Evolutionary conservation across 192 early-diverging fungal species (phyloP), one percentile per base, ranked within the genome.

Genomic region (Backusella morwellensis): DNA sequence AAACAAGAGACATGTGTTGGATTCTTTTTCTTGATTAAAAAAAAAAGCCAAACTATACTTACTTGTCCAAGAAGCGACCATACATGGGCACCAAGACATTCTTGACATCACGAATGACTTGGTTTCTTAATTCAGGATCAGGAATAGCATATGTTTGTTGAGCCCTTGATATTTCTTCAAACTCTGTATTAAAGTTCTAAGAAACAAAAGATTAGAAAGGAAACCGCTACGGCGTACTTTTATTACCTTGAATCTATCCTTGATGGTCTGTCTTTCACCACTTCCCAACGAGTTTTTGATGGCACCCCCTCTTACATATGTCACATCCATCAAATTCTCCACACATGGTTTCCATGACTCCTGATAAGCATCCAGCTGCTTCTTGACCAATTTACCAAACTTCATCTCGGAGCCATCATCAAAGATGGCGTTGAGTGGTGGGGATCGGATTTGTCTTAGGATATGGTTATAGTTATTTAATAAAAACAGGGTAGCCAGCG

Each of bases 401-500:
- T 82, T 85, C 9, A 35, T 50, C 36, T 86, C 79, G 8, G 86
- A 78, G 3, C 83, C 85, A 54, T 81, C 75, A 26, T 88, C 88
- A 38, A 89, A 79, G n/a, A 91, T 59, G 6, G 76, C 52, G 59
- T 89, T 88, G 0, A 79, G 75, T 21, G 91, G 79, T 54, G 80
- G 83, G 0, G 85, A 84, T 34, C 89, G 85, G 50, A 94, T 85
- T 6, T 88, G 84, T 78, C 93, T 92, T 8, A 87, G 77, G 36
- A 94, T 90, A 76, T 93, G 92, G 72, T 94, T 85, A 69, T 88
- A 94, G 77, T 97, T 97, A 84, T 97, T 97, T 32, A 97, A 83
- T 44, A 95, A 77, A 77, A 97, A 97, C 23, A 97, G 80, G 6
- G 81, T 78, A 0, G 88, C 83, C 35, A 97, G 75, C 0, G 91